A percentile compares a stretch with the other conserved stretches of the same genome.
Conservation (phyloP, 164 flowering plant species). For the Magnolia officinalis region DNA sequence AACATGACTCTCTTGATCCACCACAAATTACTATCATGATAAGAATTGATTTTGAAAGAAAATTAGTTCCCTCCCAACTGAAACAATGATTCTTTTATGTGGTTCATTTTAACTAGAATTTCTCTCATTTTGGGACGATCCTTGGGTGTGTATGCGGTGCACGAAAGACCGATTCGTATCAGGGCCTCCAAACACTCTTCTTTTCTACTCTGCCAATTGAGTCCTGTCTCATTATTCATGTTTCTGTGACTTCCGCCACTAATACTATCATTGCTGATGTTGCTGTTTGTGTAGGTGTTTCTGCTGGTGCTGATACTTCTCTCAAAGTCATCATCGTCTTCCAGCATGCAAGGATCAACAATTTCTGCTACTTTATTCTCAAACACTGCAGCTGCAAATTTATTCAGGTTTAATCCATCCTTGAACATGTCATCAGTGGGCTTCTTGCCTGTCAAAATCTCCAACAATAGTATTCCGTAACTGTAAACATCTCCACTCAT, state of each 20-base stretch:
- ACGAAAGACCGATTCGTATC: neutral
- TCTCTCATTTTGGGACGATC: slow-evolving; percentile 11
- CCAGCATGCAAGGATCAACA: neutral
- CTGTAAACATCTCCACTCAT: slow-evolving; percentile 29
- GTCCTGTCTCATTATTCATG: neutral
- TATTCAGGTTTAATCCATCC: slow-evolving; percentile 1
- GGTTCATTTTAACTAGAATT: neutral
- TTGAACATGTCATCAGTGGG: slow-evolving; percentile 11
- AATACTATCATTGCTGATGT: neutral
- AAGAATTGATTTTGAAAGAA: neutral
- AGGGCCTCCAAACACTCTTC: neutral
- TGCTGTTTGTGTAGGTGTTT: neutral
- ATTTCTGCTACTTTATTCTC: neutral
- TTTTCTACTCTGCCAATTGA: neutral
- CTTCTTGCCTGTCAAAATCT: slow-evolving; percentile 8
- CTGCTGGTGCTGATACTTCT: neutral
- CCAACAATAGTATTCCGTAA: slow-evolving; percentile 26
- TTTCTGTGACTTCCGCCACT: neutral
- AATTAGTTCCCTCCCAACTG: neutral
- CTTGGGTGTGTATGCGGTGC: neutral
- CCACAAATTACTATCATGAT: neutral
- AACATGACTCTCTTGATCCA: neutral
- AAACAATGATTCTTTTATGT: neutral
- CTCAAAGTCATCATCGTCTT: neutral
- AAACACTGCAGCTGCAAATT: neutral